phyloP scores from a whole-genome alignment of 257 asterid species.

The Fraxinus pennsylvanica region DNA sequence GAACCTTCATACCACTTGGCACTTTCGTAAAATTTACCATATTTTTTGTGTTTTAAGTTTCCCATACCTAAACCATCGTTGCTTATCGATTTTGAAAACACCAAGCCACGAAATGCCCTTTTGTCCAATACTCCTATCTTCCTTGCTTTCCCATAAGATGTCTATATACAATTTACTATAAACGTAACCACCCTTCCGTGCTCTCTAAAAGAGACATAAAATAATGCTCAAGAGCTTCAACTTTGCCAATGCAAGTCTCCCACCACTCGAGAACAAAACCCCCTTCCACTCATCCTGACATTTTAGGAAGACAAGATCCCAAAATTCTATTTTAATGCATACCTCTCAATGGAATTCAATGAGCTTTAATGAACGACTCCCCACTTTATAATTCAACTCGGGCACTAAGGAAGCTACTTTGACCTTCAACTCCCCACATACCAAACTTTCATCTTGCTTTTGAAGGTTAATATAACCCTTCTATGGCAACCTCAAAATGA shows the following conservation, averaged over 20 bases:
- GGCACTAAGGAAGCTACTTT: too few relatives aligned
- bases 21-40: too few relatives aligned
- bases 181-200: neutral
- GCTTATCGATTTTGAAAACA: too few relatives aligned
- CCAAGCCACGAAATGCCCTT: too few relatives aligned
- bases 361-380: too few relatives aligned
- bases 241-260: neutral
- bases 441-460: neutral
- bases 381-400: too few relatives aligned
- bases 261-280: neutral
- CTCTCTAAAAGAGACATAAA: neutral
- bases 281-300: neutral
- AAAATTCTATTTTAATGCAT: too few relatives aligned
- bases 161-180: neutral
- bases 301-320: neutral
- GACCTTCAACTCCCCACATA: neutral
- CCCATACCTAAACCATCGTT: too few relatives aligned
- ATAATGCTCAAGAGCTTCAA: neutral
- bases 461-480: neutral
- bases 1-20: too few relatives aligned
- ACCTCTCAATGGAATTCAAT: too few relatives aligned
- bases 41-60: too few relatives aligned
- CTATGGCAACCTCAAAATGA: neutral
- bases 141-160: neutral
- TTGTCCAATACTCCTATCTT: neutral